Evolutionary conservation across 345 rosid species (phyloP).

Genomic region (Populus ilicifolia): DNA sequence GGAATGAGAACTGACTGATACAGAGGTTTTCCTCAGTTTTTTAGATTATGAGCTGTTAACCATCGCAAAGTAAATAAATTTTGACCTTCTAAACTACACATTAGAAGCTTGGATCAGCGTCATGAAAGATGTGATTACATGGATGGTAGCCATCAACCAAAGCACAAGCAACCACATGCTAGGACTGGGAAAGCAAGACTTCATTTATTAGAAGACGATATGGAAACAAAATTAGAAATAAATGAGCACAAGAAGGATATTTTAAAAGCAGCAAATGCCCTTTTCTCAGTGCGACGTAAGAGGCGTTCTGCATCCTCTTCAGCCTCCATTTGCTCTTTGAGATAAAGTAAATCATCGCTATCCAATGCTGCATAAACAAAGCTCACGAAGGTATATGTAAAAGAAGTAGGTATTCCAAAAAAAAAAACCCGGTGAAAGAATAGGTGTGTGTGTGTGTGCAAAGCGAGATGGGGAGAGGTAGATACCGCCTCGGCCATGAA

Average conservation of each 20-base stretch:
- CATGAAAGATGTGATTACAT: too few relatives aligned
- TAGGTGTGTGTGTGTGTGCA: background rate
- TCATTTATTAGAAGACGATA: too few relatives aligned
- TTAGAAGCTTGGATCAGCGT: too few relatives aligned
- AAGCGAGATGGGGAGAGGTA: background rate
- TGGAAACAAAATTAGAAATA: background rate
- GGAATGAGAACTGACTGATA: too few relatives aligned
- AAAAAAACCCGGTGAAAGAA: background rate
- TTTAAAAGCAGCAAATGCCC: conserved; percentile 96
- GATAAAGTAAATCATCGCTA: conserved; percentile 95
- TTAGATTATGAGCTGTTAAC: too few relatives aligned
- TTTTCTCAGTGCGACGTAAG: conserved; percentile 88
- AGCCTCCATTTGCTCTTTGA: conserved; percentile 99
- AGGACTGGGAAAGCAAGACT: too few relatives aligned
- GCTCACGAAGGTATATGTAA: conserved; percentile 22
- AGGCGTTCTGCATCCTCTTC: conserved; percentile 98
- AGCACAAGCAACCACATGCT: too few relatives aligned
- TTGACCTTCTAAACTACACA: too few relatives aligned
- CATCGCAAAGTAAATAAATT: too few relatives aligned
- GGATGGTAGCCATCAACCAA: too few relatives aligned
- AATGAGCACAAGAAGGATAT: conserved; percentile 59
- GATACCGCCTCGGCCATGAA: conserved; percentile 97
- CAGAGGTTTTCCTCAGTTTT: too few relatives aligned
- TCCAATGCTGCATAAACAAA: conserved; percentile 79
- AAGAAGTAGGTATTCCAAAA: background rate